phyloP scores from a whole-genome alignment of 2,329 filamentous ascomycete species.

The Fulvia fulva region DNA sequence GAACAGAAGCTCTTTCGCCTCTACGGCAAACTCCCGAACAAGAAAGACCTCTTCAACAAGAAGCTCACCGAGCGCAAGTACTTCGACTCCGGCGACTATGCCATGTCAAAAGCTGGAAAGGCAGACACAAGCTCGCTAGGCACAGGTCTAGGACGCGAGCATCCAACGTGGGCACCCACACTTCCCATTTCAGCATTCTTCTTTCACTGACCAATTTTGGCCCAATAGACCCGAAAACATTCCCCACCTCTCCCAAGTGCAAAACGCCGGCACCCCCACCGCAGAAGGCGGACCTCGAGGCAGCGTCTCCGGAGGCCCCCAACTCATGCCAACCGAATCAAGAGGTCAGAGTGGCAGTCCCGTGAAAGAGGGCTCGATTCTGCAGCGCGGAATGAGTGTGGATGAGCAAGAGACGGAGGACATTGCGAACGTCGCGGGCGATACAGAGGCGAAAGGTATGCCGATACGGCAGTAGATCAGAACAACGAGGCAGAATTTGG shows the following conservation, averaged over 20 bases:
- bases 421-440: background rate
- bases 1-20: slow-evolving; percentile 95
- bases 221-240: slow-evolving; percentile 34
- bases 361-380: slow-evolving; percentile 83
- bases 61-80: slow-evolving; percentile 99
- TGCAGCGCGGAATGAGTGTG: slow-evolving; percentile 76
- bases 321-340: slow-evolving; percentile 39
- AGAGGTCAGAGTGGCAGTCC: slow-evolving; percentile 67
- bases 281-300: slow-evolving; percentile 17
- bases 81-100: slow-evolving; percentile 93
- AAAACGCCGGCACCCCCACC: slow-evolving; percentile 17
- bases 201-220: slow-evolving; percentile 7
- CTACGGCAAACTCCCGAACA: slow-evolving; percentile 95
- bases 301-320: slow-evolving; percentile 21
- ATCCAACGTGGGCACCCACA: slow-evolving; percentile 70
- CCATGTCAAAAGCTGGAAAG: slow-evolving; percentile 93
- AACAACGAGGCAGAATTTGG: background rate
- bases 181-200: slow-evolving; percentile 29
- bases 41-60: slow-evolving; percentile 94
- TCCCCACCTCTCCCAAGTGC: slow-evolving; percentile 34
- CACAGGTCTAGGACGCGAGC: slow-evolving; percentile 88
- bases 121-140: slow-evolving; percentile 73
- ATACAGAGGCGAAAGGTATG: slow-evolving; percentile 2
- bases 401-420: slow-evolving; percentile 49
- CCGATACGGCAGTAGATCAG: slow-evolving; percentile 9